Evolutionary conservation across 2,329 filamentous ascomycete genomes (phyloP).

Genomic region (Ophiostoma triangulosporum): DNA sequence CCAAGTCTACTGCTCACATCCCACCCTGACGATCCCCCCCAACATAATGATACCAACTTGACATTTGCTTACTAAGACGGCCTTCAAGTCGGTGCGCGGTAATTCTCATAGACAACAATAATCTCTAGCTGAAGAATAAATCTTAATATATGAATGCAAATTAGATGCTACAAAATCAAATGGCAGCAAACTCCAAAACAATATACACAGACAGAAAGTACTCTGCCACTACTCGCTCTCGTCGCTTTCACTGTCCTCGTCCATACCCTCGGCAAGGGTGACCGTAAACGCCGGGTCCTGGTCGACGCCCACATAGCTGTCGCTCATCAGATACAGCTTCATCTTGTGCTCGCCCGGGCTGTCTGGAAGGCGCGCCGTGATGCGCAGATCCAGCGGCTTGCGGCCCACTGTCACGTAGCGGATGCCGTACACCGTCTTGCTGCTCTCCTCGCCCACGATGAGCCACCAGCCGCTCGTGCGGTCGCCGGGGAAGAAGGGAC

Average conservation of each 20-base stretch:
- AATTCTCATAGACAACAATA: no score
- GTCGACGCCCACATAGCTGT: constrained; percentile 93
- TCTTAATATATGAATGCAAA: no score
- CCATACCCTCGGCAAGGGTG: constrained; percentile 80
- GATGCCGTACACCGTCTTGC: constrained; percentile 77
- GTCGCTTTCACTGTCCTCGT: constrained; percentile 73
- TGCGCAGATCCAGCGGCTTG: constrained; percentile 54
- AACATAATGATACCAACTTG: no score
- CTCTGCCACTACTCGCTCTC: constrained; percentile 4
- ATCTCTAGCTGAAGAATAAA: no score
- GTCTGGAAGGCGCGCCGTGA: constrained; percentile 80
- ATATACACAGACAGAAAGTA: no score
- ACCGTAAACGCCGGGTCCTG: constrained; percentile 86
- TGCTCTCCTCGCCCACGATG: constrained; percentile 84
- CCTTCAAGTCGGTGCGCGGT: no score
- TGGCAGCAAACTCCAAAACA: no score
- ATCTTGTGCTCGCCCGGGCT: constrained; percentile 67
- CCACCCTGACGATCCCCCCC: no score
- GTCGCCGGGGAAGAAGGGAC: constrained; percentile 80
- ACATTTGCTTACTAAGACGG: no score
- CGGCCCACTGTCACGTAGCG: constrained; percentile 82
- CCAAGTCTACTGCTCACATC: no score
- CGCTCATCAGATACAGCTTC: constrained; percentile 90
- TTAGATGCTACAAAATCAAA: no score
- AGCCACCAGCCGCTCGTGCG: constrained; percentile 99